Percentiles rank a stretch among this genome's conserved stretches.
Conservation (phyloP, 2,329 filamentous ascomycete genomes). For the Anthostomella pinea region DNA sequence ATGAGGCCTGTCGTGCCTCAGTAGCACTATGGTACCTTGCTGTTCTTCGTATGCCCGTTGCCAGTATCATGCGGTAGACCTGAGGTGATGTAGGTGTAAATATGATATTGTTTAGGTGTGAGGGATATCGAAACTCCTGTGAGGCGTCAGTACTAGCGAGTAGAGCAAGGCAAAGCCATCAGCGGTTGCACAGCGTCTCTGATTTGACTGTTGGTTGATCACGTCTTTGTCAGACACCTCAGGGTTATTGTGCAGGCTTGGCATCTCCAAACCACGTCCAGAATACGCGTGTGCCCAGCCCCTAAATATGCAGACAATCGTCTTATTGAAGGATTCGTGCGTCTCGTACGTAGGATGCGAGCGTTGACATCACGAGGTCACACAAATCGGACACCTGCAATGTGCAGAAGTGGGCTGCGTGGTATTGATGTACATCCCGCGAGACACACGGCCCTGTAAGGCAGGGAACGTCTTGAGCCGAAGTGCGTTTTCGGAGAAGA, state of each 20-base stretch:
- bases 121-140: too few species aligned
- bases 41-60: too few species aligned
- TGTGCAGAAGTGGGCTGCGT: slow-evolving; percentile 13
- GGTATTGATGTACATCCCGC: slow-evolving; percentile 12
- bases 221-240: slow-evolving; percentile 19
- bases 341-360: slow-evolving; percentile 15
- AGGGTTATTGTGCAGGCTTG: slow-evolving; percentile 20
- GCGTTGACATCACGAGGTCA: slow-evolving; percentile 28
- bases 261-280: slow-evolving; percentile 19
- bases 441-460: slow-evolving; percentile 13
- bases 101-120: too few species aligned
- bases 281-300: slow-evolving; percentile 14
- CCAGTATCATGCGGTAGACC: too few species aligned
- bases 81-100: too few species aligned
- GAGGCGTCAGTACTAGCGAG: background rate
- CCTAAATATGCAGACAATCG: slow-evolving; percentile 3
- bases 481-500: slow-evolving; percentile 27
- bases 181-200: background rate
- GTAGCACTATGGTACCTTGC: too few species aligned
- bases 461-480: slow-evolving; percentile 22
- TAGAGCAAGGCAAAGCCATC: too few species aligned
- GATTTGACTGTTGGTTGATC: slow-evolving; percentile 13
- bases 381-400: slow-evolving; percentile 24
- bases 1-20: too few species aligned
- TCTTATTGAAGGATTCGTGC: slow-evolving; percentile 12